Evolutionary conservation across 1,139 yeast genomes (phyloP).

Genomic region (Kluyveromyces sp.): DNA sequence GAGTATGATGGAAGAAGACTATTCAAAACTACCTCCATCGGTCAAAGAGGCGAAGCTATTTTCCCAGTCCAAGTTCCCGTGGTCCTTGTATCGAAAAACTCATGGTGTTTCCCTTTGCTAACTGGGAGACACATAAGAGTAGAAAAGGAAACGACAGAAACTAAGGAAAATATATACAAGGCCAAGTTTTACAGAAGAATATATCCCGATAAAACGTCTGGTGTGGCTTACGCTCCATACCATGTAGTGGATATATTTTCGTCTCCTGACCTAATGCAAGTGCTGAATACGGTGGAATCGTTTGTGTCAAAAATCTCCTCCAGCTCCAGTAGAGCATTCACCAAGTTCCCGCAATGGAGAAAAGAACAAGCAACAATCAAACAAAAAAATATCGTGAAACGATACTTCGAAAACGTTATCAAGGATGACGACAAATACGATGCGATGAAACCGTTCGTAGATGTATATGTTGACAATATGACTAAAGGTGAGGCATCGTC

Average conservation of each 20-base stretch:
- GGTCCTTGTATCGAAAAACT: slow-evolving; percentile 21
- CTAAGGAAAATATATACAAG: slow-evolving; percentile 6
- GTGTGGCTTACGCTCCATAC: slow-evolving; percentile 5
- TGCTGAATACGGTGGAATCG: slow-evolving; percentile 19
- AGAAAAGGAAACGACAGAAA: slow-evolving; percentile 14
- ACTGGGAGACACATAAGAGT: slow-evolving; percentile 21
- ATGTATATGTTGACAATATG: slow-evolving; percentile 21
- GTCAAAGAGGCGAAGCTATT: slow-evolving; percentile 14
- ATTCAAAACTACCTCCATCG: slow-evolving; percentile 3
- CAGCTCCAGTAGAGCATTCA: slow-evolving; percentile 12
- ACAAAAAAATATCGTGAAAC: slow-evolving; percentile 21
- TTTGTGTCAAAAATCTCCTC: slow-evolving; percentile 5
- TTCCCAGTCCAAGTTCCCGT: slow-evolving; percentile 22
- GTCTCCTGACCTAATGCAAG: slow-evolving; percentile 11
- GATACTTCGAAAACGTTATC: slow-evolving; percentile 15
- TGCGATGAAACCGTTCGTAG: slow-evolving; percentile 16
- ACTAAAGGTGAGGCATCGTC: slow-evolving; percentile 36
- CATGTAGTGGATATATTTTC: background rate
- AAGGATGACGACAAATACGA: slow-evolving; percentile 11
- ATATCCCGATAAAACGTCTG: background rate
- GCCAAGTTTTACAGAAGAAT: slow-evolving; percentile 15
- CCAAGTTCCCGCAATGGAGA: slow-evolving; percentile 31
- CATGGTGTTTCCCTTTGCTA: slow-evolving; percentile 24
- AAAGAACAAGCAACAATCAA: slow-evolving; percentile 20
- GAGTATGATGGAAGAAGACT: slow-evolving; percentile 7